phyloP scores from a whole-genome alignment of 768 basidiomycete species.

The Trametes cingulata region DNA sequence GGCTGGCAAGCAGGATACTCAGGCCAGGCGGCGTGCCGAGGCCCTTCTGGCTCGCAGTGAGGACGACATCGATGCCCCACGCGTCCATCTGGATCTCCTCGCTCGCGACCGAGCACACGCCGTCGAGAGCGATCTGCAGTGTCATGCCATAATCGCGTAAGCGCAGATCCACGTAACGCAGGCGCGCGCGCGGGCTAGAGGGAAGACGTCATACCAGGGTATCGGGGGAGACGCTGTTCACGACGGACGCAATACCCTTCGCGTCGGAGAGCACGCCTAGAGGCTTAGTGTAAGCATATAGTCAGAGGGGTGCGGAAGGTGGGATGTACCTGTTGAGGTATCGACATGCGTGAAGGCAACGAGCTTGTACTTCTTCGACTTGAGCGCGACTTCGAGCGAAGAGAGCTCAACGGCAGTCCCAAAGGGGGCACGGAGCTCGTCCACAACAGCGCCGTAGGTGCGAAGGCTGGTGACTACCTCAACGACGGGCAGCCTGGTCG shows the following conservation, averaged over 20 bases:
- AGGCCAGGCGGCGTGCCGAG: constrained; percentile 93
- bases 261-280: constrained; percentile 84
- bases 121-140: constrained; percentile 74
- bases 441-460: constrained; percentile 87
- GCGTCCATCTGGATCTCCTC: constrained; percentile 94
- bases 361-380: constrained; percentile 81
- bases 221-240: constrained; percentile 76
- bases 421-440: constrained; percentile 79
- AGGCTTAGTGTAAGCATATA: neutral
- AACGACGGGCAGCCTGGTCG: neutral
- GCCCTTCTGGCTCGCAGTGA: constrained; percentile 89
- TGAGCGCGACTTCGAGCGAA: constrained; percentile 68
- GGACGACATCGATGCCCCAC: constrained; percentile 89
- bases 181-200: neutral
- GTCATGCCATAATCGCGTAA: neutral
- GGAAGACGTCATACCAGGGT: constrained; percentile 59
- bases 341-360: constrained; percentile 96
- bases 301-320: neutral
- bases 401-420: constrained; percentile 69
- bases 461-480: constrained; percentile 56
- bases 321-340: constrained; percentile 66
- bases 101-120: constrained; percentile 94
- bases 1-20: constrained; percentile 80
- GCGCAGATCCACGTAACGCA: neutral
- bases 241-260: constrained; percentile 69